These are phyloP conservation scores for Pisolithus sp. DNA, from an alignment of 768 basidiomycete species.

Conservation along the genomic window DNA sequence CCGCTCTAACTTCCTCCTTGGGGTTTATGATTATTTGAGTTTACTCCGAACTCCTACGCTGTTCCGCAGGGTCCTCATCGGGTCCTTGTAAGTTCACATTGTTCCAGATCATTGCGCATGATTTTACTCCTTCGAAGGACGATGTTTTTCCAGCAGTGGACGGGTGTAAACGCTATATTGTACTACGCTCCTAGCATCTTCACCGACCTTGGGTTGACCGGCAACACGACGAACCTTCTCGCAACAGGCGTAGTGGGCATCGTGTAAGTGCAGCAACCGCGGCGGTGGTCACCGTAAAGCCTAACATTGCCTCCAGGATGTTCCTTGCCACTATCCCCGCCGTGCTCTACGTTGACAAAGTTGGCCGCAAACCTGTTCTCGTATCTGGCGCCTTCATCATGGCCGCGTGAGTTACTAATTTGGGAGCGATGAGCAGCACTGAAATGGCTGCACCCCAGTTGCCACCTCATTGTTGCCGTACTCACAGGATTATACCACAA, in stretches of 20 bases:
- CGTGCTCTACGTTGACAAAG: conserved; percentile 73
- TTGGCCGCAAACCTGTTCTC: conserved; percentile 69
- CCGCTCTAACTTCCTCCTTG: conserved; percentile 54
- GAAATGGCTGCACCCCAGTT: conserved; percentile 31
- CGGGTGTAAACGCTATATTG: conserved; percentile 68
- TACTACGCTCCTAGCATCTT: conserved; percentile 78
- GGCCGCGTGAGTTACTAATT: conserved; percentile 42
- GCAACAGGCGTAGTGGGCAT: conserved; percentile 75
- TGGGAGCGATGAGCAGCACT: conserved; percentile 6
- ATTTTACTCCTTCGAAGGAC: conserved; percentile 24
- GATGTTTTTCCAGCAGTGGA: conserved; percentile 86
- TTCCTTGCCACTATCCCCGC: conserved; percentile 76
- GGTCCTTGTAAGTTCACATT: conserved; percentile 39
- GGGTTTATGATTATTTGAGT: conserved; percentile 54
- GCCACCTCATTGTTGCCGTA: conserved; percentile 65
- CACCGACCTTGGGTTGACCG: conserved; percentile 48
- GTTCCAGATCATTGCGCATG: not conserved
- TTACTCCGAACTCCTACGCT: conserved; percentile 50
- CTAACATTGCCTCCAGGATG: conserved; percentile 38
- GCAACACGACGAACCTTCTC: conserved; percentile 51
- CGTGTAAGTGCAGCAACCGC: conserved; percentile 41
- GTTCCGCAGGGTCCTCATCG: conserved; percentile 56
- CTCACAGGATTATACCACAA: conserved; percentile 54
- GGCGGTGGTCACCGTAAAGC: not conserved
- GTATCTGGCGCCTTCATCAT: conserved; percentile 71